Evolutionary conservation across 1,284 basidiomycete species (phyloP), one percentile per base, ranked within the genome.

Genomic region (Apiotrichum gamsii): DNA sequence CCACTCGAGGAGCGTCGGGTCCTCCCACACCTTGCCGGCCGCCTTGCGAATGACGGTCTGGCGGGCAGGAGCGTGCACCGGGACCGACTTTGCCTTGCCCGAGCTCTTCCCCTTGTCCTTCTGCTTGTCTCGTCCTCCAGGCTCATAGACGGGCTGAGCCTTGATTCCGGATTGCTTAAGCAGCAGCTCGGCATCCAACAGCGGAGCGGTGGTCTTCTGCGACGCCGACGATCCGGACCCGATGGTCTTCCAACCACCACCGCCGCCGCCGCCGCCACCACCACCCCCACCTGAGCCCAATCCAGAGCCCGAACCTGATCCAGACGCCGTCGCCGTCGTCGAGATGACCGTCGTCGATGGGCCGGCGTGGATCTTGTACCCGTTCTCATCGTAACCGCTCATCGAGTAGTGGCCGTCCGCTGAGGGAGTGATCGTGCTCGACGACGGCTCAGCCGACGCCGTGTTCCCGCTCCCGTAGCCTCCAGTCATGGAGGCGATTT

Each of bases 1-100:
- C 95, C 95, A 99, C 56, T 98, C 95, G 15, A 98, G 73, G 43
- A 99, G 75, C 3, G 90, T 95, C 70, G 90, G 88, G 70, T 99
- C 95, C 72, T 99, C 95, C 91, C 94, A 99, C 14, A 89, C 82
- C 72, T 91, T 90, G 18, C 95, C 95, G 39, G 80, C 91, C 1
- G 90, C 94, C 69, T 95, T 95, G 30, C 95, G 79, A 43, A 99
- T 73, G 10, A 99, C 95, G 4, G 95, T 99, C 41, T 84, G 85
- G 39, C 95, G 78, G 11, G 25, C 25, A 28, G 25, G 42, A 19
- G 51, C 40, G 16, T 49, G 35, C 44, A 21, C 5, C 30, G 29
- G 16, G 8, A 25, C 40, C 39, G 39, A 25, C 31, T 51, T 54
- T 5, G 28, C 30, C 39, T 52, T 61, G 21, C 49, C 47, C 33